Percentiles rank a stretch among this genome's conserved stretches.
Evolutionary conservation across 768 basidiomycete species (phyloP).

Genomic region (Antrodiella citrinella): DNA sequence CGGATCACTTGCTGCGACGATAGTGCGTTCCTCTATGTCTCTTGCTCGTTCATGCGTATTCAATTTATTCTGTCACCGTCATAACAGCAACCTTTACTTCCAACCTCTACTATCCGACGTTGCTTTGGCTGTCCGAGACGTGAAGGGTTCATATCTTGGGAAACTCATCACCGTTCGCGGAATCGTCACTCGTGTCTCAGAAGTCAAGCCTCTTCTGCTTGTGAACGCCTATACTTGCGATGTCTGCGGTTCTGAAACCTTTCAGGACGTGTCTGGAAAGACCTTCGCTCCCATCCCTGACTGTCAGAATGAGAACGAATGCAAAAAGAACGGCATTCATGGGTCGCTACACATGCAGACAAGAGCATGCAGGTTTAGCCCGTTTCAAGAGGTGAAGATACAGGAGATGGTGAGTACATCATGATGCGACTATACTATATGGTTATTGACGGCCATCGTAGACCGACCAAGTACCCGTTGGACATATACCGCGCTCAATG

Average conservation of each 20-base stretch:
- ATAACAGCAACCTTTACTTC: conserved; percentile 84
- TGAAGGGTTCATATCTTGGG: conserved; percentile 81
- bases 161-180: conserved; percentile 93
- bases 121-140: conserved; percentile 85
- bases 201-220: conserved; percentile 94
- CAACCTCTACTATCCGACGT: conserved; percentile 71
- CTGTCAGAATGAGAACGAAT: conserved; percentile 81
- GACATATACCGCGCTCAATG: conserved; percentile 98
- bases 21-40: conserved; percentile 78
- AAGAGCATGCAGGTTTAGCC: conserved; percentile 90
- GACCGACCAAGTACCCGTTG: conserved; percentile 99
- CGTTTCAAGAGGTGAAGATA: conserved; percentile 98
- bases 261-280: conserved; percentile 92
- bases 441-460: conserved; percentile 23
- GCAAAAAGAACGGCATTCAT: conserved; percentile 77
- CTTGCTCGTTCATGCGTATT: conserved; percentile 11
- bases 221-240: conserved; percentile 99
- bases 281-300: conserved; percentile 84
- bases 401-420: conserved; percentile 81
- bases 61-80: conserved; percentile 11
- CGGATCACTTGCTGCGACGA: conserved; percentile 84
- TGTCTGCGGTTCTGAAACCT: conserved; percentile 95
- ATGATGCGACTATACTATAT: background rate
- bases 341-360: conserved; percentile 98
- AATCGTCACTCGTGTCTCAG: conserved; percentile 96